phyloP scores from a whole-genome alignment of 306 rosid species.

The Clitoria ternatea region DNA sequence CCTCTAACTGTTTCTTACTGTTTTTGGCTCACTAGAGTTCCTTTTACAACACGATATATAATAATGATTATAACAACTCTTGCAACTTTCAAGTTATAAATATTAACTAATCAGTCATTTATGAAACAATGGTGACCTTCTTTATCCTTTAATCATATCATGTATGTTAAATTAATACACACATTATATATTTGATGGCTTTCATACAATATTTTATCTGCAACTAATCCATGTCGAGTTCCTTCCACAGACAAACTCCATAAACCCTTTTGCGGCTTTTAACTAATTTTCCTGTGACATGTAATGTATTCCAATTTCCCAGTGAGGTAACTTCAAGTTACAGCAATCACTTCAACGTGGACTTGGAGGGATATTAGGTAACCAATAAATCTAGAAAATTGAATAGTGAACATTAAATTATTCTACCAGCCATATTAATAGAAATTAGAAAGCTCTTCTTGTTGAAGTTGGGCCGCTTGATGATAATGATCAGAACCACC shows the following conservation, averaged over 20 bases:
- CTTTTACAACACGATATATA: background rate
- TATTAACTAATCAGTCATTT: too few species aligned
- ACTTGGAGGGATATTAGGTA: background rate
- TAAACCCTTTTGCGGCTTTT: too few species aligned
- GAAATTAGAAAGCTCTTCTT: background rate
- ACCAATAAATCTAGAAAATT: conserved; percentile 5
- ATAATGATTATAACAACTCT: background rate
- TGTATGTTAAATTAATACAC: too few species aligned
- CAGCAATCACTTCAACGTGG: background rate
- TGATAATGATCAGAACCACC: conserved; percentile 28
- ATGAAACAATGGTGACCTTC: too few species aligned
- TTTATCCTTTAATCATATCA: too few species aligned
- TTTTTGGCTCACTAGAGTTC: background rate
- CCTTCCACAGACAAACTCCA: too few species aligned
- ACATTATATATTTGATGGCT: too few species aligned
- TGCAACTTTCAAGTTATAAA: too few species aligned
- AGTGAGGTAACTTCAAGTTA: background rate
- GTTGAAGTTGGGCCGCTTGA: background rate
- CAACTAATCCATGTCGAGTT: too few species aligned
- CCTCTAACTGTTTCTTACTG: background rate
- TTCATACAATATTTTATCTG: too few species aligned
- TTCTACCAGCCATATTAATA: conserved; percentile 22
- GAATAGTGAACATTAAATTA: conserved; percentile 11
- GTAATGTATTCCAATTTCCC: background rate
- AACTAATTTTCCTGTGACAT: too few species aligned